Percentiles rank a stretch among this genome's conserved stretches.
Conservation (phyloP, 257 asterid genomes). For the Dorcoceras hygrometricum region DNA sequence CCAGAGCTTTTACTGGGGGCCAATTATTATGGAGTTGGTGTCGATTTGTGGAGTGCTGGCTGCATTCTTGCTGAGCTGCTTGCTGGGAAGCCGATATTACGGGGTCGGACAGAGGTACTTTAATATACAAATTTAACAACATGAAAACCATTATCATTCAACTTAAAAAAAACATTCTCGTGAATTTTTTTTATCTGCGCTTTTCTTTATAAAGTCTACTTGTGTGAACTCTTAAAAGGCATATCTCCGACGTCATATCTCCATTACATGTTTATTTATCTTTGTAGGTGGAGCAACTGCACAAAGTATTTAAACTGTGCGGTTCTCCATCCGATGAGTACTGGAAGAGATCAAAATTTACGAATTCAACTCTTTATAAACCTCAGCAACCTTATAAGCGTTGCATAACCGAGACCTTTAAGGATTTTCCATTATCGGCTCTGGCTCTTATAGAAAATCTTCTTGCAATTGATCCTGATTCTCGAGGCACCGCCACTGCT, state of each 20-base stretch:
- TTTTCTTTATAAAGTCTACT: too few species aligned
- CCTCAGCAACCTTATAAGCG: conserved; percentile 77
- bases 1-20: conserved; percentile 94
- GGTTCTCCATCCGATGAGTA: conserved; percentile 89
- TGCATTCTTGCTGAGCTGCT: conserved; percentile 84
- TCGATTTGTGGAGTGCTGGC: conserved; percentile 94
- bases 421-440: conserved; percentile 73
- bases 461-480: conserved; percentile 78
- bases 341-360: conserved; percentile 78
- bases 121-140: neutral
- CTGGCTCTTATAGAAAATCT: conserved; percentile 59
- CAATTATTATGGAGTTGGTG: conserved; percentile 66
- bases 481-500: conserved; percentile 70
- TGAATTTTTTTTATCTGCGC: neutral
- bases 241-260: conserved; percentile 7
- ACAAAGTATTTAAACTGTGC: conserved; percentile 82
- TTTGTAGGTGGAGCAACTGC: conserved; percentile 84
- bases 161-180: neutral
- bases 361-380: conserved; percentile 74
- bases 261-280: neutral
- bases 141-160: neutral
- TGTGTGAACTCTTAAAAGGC: neutral
- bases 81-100: conserved; percentile 74
- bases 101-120: conserved; percentile 87
- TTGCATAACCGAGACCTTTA: conserved; percentile 59